These are phyloP conservation scores for Monilinia vaccinii-corymbosi DNA, from an alignment of 2,329 filamentous ascomycete genomes.

Conservation along the genomic window DNA sequence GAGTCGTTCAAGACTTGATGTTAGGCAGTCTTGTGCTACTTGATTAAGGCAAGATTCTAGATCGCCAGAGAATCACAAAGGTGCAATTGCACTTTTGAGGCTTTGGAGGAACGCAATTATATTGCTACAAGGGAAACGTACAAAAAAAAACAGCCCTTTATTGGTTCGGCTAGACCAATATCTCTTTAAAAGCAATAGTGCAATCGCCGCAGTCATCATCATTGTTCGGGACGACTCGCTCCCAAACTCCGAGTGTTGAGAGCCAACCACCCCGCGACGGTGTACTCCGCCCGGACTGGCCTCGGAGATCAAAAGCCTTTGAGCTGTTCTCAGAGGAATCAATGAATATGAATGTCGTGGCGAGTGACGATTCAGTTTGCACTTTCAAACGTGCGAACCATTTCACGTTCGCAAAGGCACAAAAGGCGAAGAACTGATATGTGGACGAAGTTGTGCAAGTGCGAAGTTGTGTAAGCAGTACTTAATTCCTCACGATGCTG, in stretches of 20 bases:
- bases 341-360: neutral
- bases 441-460: neutral
- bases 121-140: neutral
- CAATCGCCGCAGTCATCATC: neutral
- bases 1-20: neutral
- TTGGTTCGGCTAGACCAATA: neutral
- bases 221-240: neutral
- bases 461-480: neutral
- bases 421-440: neutral
- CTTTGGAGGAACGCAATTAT: neutral
- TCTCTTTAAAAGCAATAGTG: neutral
- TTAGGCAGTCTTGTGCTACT: neutral
- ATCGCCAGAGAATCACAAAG: neutral
- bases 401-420: constrained; percentile 6
- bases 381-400: constrained; percentile 4
- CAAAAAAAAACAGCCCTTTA: neutral
- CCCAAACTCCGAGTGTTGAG: neutral
- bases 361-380: constrained; percentile 4
- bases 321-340: neutral
- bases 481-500: neutral
- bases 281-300: neutral
- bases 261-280: neutral
- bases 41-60: neutral
- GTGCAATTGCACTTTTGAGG: constrained; percentile 7
- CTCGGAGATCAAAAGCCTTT: neutral